Evolutionary conservation across 805 yeast species (phyloP).

Genomic region (Priceomyces carsonii): DNA sequence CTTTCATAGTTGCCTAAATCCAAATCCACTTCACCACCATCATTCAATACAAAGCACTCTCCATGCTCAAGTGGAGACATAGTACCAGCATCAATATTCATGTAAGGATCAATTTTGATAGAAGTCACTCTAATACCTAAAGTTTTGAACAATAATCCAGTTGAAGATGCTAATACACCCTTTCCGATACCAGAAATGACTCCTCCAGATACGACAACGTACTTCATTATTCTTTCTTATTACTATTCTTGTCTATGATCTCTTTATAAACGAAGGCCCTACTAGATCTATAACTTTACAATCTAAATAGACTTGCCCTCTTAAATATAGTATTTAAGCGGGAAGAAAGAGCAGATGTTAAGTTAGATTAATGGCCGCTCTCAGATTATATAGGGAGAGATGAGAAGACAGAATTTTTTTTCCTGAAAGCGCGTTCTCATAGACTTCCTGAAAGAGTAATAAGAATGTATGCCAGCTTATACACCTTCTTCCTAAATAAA

Average conservation of each 20-base stretch:
- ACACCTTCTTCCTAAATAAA: conserved; percentile 14
- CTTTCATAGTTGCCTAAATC: conserved; percentile 98
- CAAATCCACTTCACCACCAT: conserved; percentile 98
- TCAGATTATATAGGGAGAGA: conserved; percentile 7
- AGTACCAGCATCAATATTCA: conserved; percentile 99
- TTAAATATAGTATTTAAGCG: conserved; percentile 45
- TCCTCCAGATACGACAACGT: conserved; percentile 99
- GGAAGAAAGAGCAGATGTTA: conserved; percentile 35
- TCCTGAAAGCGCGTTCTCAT: conserved; percentile 6
- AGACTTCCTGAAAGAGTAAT: conserved; percentile 19
- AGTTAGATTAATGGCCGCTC: conserved; percentile 2
- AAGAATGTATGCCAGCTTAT: conserved; percentile 21
- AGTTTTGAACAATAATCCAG: conserved; percentile 92
- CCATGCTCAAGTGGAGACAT: conserved; percentile 99
- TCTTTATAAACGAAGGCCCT: background rate
- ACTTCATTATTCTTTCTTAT: conserved; percentile 69
- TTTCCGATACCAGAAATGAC: conserved; percentile 99
- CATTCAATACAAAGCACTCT: conserved; percentile 95
- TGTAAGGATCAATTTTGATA: conserved; percentile 97
- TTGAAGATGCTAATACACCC: conserved; percentile 96
- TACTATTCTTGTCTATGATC: conserved; percentile 1
- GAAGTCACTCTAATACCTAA: conserved; percentile 94
- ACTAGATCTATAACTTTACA: conserved; percentile 5
- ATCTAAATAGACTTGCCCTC: conserved; percentile 36
- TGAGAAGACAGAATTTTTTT: conserved; percentile 8